phyloP scores from a whole-genome alignment of 2,329 filamentous ascomycete genomes.

The Helotiales sp. region DNA sequence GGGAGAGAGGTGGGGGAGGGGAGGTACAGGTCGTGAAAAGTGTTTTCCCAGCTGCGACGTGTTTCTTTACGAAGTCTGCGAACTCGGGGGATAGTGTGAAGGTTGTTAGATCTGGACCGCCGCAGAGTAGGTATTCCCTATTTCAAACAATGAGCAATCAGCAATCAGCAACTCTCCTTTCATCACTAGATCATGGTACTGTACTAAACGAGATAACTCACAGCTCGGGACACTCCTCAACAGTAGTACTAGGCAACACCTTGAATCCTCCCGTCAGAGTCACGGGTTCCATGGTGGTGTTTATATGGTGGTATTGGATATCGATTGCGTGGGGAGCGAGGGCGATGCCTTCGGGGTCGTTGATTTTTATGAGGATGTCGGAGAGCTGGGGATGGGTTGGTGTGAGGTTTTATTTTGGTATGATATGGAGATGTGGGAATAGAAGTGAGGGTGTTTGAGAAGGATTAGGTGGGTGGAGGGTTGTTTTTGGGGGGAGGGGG shows the following conservation, averaged over 20 bases:
- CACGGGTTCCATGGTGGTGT: conserved; percentile 12
- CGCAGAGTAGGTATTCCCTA: conserved; percentile 39
- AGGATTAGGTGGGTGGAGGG: too few relatives aligned
- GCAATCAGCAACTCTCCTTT: too few relatives aligned
- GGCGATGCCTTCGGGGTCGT: background rate
- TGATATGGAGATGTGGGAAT: too few relatives aligned
- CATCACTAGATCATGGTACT: too few relatives aligned
- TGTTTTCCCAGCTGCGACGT: conserved; percentile 37
- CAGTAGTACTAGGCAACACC: conserved; percentile 17
- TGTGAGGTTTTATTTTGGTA: too few relatives aligned
- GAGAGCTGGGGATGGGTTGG: background rate
- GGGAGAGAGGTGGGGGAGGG: too few relatives aligned
- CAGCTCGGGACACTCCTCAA: conserved; percentile 37
- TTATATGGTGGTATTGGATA: conserved; percentile 29
- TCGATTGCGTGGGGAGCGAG: conserved; percentile 4
- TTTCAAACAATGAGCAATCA: too few relatives aligned
- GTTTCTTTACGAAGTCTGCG: conserved; percentile 34
- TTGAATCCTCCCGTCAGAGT: background rate
- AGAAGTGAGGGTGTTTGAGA: too few relatives aligned
- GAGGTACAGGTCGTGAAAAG: conserved; percentile 36
- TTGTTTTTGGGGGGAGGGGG: too few relatives aligned
- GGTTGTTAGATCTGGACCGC: conserved; percentile 29
- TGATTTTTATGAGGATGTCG: background rate
- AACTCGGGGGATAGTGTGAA: conserved; percentile 34
- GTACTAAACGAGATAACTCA: too few relatives aligned